A percentile compares a stretch with the other conserved stretches of the same genome.
phyloP scores from a whole-genome alignment of 2,329 filamentous ascomycete species.

The Nemania sp. region DNA sequence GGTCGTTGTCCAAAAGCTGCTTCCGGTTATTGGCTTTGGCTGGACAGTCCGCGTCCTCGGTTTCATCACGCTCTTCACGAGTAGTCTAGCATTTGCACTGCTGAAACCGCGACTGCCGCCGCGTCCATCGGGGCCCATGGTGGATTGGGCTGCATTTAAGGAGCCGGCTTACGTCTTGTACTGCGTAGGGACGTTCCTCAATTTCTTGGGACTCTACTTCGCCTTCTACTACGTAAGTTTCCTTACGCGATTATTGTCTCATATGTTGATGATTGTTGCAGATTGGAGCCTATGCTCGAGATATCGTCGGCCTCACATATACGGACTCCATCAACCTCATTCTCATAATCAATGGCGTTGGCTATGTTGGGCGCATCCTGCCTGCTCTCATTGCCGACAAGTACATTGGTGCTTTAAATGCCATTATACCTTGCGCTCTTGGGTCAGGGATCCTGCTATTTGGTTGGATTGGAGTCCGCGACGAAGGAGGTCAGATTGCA shows the following conservation, averaged over 20 bases:
- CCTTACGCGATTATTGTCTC: too few relatives aligned
- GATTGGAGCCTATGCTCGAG: conserved; percentile 9
- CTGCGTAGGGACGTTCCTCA: conserved; percentile 14
- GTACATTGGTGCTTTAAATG: conserved; percentile 12
- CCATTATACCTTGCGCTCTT: conserved; percentile 10
- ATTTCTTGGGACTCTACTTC: conserved; percentile 16
- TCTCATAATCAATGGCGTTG: conserved; percentile 18
- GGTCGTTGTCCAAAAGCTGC: conserved; percentile 44
- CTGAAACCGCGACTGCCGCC: conserved; percentile 15
- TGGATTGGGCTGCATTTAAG: conserved; percentile 13
- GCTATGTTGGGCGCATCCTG: conserved; percentile 11
- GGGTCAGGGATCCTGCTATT: conserved; percentile 10
- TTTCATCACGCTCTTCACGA: conserved; percentile 41
- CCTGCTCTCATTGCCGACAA: conserved; percentile 13
- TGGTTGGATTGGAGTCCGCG: conserved; percentile 8
- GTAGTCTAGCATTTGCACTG: background rate
- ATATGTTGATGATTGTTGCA: background rate
- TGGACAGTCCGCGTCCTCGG: conserved; percentile 58
- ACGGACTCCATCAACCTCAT: conserved; percentile 13
- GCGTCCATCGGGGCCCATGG: conserved; percentile 5
- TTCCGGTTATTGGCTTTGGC: conserved; percentile 57
- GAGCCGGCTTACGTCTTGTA: conserved; percentile 13
- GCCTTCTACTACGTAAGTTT: conserved; percentile 14
- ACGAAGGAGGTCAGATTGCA: background rate
- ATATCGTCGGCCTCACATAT: conserved; percentile 8